Evolutionary conservation across 2,329 filamentous ascomycete species (phyloP).

Genomic region (Cryphonectria nitschkei): DNA sequence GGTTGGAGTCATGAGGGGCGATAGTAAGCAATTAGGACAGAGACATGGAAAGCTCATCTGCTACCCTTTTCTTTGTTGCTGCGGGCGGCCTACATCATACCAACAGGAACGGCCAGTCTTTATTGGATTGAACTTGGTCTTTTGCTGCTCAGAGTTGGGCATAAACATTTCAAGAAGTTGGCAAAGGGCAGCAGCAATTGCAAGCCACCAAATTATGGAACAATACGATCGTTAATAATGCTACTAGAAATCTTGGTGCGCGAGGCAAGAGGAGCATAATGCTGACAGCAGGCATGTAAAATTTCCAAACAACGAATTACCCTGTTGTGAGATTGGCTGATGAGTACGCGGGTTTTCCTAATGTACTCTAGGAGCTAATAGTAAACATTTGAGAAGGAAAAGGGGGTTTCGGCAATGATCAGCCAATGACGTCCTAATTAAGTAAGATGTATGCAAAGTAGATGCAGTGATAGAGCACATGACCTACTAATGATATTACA

Average conservation of each 20-base stretch:
- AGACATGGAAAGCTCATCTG: background rate
- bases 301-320: background rate
- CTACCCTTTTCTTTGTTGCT: background rate
- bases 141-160: too few relatives aligned
- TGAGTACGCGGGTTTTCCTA: background rate
- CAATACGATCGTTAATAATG: background rate
- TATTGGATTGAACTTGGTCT: background rate
- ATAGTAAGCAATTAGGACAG: background rate
- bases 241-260: background rate
- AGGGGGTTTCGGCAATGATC: background rate
- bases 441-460: background rate
- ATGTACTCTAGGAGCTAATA: background rate
- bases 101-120: background rate
- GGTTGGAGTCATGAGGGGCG: background rate
- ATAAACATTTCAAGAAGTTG: background rate
- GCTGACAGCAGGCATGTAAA: background rate
- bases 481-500: background rate
- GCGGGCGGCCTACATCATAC: background rate
- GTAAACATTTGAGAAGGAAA: background rate
- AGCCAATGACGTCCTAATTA: background rate
- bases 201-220: background rate
- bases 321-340: background rate
- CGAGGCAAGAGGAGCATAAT: background rate
- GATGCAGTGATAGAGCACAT: background rate
- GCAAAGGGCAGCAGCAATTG: background rate